Evolutionary conservation across 176 grass and related monocot genomes (phyloP), one percentile per base, ranked within the genome.

Genomic region (Aegilops sharonensis): DNA sequence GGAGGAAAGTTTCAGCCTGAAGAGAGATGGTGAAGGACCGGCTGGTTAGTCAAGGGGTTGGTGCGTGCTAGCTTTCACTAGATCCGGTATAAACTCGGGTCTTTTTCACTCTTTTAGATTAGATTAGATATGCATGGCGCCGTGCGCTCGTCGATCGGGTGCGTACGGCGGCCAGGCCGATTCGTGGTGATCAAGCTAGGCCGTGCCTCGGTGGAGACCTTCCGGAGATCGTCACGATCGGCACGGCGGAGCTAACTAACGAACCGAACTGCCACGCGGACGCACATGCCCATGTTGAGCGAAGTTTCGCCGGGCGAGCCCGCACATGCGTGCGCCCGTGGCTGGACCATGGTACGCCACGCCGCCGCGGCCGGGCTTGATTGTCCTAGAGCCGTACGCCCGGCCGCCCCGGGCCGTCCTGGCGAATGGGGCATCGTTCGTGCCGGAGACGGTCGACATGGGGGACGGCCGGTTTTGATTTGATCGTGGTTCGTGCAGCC

Each of bases 1-100:
- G 10, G 24, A 76, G 32, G 65, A 82, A 83, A 83, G 34, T 9
- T 72, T 79, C 74, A 66, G 40, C 31, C 39, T 32, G n/a, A 21
- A 50, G 45, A 31, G 3, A 82, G 39, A 8, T 17, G 42, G 50
- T 9, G 9, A 47, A n/a, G 24, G 9, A 71, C 50, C 12, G 12
- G 45, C 4, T 48, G 12, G 12, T 48, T 48, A 48, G 73, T 75
- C 60, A 67, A 67, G 60, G 27, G 43, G 60, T 62, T 17, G 83
- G 47, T 68, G 45, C 13, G 29, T 45, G 11, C 40, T 47, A 47
- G 43, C 43, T 47, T 12, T 47, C 43, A 12, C 43, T 1, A 47
- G 43, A 47, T 47, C 43, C 12, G 43, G 11, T 13, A 54, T 18
- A 18, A 54, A 17, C 78, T 66, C 63, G 10, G 54, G 6, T 2